Base-by-base conservation (phyloP, 495 filamentous ascomycete genomes). In the Zalerion maritima region DNA sequence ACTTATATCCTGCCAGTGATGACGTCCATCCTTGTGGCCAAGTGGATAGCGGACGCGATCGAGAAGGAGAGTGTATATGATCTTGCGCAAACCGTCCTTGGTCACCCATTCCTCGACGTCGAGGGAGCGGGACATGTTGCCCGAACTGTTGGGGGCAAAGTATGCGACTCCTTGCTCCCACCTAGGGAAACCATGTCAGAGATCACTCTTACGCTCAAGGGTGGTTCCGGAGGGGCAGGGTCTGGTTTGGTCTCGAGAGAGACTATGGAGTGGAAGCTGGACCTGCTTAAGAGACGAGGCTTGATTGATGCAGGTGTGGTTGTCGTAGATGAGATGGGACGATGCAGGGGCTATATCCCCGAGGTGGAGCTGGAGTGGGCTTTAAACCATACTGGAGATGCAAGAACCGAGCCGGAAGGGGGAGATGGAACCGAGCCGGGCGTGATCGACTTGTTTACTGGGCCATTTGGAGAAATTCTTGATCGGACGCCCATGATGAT, bases 11-110 rank as follows among this genome's bases (percentile, higher is more conserved):
- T 67, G 15, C 66, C 66, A 26, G 58, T 69, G 42, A 70, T 72
- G 67, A 58, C 69, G 16, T 63, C 64, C 13, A 72, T 72, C 37
- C 46, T 72, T 3, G 57, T 68, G 5, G 67, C 67, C 0, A 72
- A 70, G 46, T 72, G 64, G 66, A 58, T 64, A 5, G 64, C 66
- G n/a, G 67, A 72, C 37, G 52, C 54, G 5, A 42, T 72, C 9
- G 54, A 56, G 23, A 36, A 49, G 15, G 64, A 70, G 32, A 48
- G 64, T 13, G 64, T 71, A 8, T 72, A 70, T 35, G 67, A 70
- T 34, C 53, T 70, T 21, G 62, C 67, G 24, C 66, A 70, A 35
- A 54, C 59, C 1, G 56, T 70, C 14, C 58, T 72, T 4, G 64
- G 64, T 0, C 66, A 72, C 31, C 67, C 67, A 3, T 72, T 72